phyloP scores from a whole-genome alignment of 441 rosid species.

The Adansonia rubrostipa region DNA sequence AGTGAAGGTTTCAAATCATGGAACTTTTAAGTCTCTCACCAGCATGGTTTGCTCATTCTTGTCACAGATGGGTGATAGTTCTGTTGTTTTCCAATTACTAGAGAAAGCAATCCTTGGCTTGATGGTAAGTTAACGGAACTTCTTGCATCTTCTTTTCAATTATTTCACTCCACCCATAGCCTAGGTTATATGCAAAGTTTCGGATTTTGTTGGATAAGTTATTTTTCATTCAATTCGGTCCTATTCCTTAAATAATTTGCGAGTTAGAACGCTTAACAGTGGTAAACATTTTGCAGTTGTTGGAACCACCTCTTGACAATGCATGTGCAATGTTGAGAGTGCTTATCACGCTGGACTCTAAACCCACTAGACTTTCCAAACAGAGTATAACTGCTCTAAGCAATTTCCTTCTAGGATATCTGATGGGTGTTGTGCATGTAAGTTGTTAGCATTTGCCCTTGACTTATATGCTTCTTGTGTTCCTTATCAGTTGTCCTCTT shows the following conservation, averaged over 20 bases:
- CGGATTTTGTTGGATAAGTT: slow-evolving; percentile 1
- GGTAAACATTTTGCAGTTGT: slow-evolving; percentile 46
- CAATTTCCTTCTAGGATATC: slow-evolving; percentile 61
- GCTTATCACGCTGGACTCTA: slow-evolving; percentile 61
- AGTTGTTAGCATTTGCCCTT: slow-evolving; percentile 34
- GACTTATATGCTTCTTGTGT: not conserved
- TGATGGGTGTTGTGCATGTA: slow-evolving; percentile 65
- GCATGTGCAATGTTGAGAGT: slow-evolving; percentile 77
- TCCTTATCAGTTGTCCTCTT: not conserved
- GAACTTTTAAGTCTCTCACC: slow-evolving; percentile 56
- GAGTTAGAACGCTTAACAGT: not conserved
- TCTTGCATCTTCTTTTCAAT: not conserved
- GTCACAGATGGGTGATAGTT: slow-evolving; percentile 70
- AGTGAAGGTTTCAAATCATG: slow-evolving; percentile 41
- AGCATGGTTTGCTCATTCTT: slow-evolving; percentile 55
- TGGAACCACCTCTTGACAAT: slow-evolving; percentile 63
- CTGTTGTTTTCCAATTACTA: slow-evolving; percentile 58
- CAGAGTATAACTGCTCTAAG: slow-evolving; percentile 52
- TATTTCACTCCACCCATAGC: slow-evolving; percentile 5
- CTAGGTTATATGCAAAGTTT: not conserved
- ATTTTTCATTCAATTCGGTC: not conserved
- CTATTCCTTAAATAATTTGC: not conserved
- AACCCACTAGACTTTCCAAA: slow-evolving; percentile 77
- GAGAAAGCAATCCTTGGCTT: slow-evolving; percentile 62
- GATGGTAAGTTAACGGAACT: slow-evolving; percentile 56